Conservation (phyloP, 306 rosid genomes). For the Senna tora region DNA sequence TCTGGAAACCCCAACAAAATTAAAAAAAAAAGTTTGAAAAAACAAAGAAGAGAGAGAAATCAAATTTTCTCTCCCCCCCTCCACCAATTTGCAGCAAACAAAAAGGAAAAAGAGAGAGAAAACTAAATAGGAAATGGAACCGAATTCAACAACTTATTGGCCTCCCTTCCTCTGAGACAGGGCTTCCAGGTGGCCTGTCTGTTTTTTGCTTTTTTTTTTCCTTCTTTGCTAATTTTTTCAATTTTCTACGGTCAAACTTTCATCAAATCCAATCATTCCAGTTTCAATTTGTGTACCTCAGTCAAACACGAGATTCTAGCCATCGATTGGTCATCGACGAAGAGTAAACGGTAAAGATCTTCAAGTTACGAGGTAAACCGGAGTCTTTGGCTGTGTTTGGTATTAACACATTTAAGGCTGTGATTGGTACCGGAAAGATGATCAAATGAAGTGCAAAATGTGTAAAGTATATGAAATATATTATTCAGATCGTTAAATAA, state of each 20-base stretch:
- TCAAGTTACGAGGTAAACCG: conserved; percentile 20
- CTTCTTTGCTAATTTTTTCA: background rate
- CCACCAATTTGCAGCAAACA: conserved; percentile 35
- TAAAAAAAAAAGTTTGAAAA: background rate
- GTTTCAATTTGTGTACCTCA: conserved; percentile 35
- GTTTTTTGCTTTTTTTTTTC: background rate
- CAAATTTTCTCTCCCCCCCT: conserved; percentile 45
- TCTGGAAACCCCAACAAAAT: background rate
- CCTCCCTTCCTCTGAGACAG: background rate
- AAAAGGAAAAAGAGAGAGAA: conserved; percentile 15
- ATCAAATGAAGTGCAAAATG: too few species aligned
- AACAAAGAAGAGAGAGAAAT: conserved; percentile 56
- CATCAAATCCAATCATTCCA: conserved; percentile 45
- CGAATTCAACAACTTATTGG: conserved; percentile 29
- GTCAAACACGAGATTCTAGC: conserved; percentile 33
- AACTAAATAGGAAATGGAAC: conserved; percentile 14
- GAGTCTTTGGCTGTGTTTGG: background rate
- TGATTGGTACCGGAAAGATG: too few species aligned
- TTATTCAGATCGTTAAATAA: too few species aligned
- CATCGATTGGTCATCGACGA: conserved; percentile 18
- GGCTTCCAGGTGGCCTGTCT: conserved; percentile 44
- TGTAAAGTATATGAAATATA: too few species aligned
- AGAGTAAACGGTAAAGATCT: conserved; percentile 27
- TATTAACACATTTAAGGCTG: too few species aligned
- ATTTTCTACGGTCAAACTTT: conserved; percentile 47